Evolutionary conservation across 805 yeast genomes (phyloP), one percentile per base, ranked within the genome.

Genomic region (Dipodascopsis uninucleata): DNA sequence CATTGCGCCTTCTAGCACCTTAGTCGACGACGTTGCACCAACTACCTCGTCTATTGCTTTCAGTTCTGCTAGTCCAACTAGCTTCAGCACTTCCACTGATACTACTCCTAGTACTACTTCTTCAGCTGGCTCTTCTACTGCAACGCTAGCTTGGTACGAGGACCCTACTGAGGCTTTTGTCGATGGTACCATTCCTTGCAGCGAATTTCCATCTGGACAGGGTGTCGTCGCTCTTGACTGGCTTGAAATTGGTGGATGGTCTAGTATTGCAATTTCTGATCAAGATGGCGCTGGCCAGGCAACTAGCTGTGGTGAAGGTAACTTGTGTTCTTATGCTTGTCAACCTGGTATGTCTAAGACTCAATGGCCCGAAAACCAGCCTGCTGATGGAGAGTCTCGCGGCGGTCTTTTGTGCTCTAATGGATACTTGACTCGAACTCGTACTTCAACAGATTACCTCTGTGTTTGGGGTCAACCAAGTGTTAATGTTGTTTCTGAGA

Each of bases 301-400:
- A 44, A 66, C 71, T 37, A 61, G 76, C 36, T 90, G 98, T 75
- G 66, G 71, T 53, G 96, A 89, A 58, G 97, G 97, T 47, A 78
- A 78, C 61, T 87, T 85, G 80, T 90, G 98, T 72, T 90, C 97
- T 48, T 90, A 90, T 70, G 95, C 97, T 49, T 90, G 98, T 75
- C 94, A 88, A 74, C 80, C 96, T 33, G 98, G 97, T 77, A 86
- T 87, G 96, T 86, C 97, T 62, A 90, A 90, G 80, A 87, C 97
- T 45, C 98, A 90, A 74, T 90, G 95, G 95, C 97, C 97, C 53
- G 69, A 81, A 35, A 56, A 64, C 43, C 98, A 90, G 74, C 97
- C 97, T 45, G 55, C 83, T 43, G 76, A 71, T 66, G 97, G 97
- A 72, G 83, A 82, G 45, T 84, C 97, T 34, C 79, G 90, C 57